These are phyloP conservation scores for Rhizoclosmatium globosum DNA, from an alignment of 192 early-diverging fungal species.

Conservation along the genomic window DNA sequence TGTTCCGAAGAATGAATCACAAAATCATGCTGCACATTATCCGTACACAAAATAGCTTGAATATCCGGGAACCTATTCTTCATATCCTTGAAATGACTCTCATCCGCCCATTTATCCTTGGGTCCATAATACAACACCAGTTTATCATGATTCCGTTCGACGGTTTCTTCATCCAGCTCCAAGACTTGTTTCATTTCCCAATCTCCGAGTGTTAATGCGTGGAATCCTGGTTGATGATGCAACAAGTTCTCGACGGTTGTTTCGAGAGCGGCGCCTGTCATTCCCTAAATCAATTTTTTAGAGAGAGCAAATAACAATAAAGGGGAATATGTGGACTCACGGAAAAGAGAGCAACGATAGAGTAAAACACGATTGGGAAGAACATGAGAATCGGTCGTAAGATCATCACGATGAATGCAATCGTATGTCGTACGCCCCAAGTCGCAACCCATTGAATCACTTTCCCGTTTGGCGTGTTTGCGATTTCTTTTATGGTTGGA, in stretches of 20 bases:
- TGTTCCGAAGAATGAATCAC: slow-evolving; percentile 66
- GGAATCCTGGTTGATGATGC: slow-evolving; percentile 55
- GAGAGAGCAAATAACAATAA: too few species aligned
- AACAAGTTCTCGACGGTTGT: slow-evolving; percentile 75
- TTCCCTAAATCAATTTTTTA: not conserved
- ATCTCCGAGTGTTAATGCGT: slow-evolving; percentile 67
- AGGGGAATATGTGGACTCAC: too few species aligned
- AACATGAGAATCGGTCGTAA: slow-evolving; percentile 35
- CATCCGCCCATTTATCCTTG: slow-evolving; percentile 82
- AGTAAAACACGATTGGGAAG: slow-evolving; percentile 16
- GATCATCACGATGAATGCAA: slow-evolving; percentile 49
- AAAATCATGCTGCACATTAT: slow-evolving; percentile 83
- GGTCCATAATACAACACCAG: slow-evolving; percentile 82
- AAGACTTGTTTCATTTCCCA: slow-evolving; percentile 78
- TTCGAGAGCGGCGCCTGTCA: slow-evolving; percentile 49
- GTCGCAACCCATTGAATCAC: slow-evolving; percentile 19
- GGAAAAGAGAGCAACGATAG: slow-evolving; percentile 49
- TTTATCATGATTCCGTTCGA: slow-evolving; percentile 62
- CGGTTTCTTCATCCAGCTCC: slow-evolving; percentile 71
- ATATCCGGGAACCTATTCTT: slow-evolving; percentile 61
- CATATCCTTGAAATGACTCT: slow-evolving; percentile 74
- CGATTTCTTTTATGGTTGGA: slow-evolving; percentile 82
- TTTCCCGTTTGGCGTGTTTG: slow-evolving; percentile 76
- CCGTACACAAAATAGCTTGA: slow-evolving; percentile 70
- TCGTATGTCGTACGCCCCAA: slow-evolving; percentile 36